Evolutionary conservation across 2,329 filamentous ascomycete genomes (phyloP), one percentile per base, ranked within the genome.

Genomic region (Madurella mycetomatis): DNA sequence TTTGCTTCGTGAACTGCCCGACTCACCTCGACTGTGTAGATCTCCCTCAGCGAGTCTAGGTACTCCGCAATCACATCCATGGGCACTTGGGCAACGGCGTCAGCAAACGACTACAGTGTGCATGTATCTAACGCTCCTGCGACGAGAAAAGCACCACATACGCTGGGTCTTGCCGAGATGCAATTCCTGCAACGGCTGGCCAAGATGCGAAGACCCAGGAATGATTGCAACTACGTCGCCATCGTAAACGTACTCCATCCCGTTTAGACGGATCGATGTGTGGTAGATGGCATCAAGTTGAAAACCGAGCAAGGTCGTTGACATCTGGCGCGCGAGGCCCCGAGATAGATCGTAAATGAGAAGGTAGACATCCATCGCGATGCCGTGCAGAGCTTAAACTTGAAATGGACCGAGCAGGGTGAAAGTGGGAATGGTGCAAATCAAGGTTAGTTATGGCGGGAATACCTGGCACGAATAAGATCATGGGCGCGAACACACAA

Each of bases 221-320:
- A 76, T 73, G 56, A 92, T 90, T 51, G 85, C 85, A 64, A 95
- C 88, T 49, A 97, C 87, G 52, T 90, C 90, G 52, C 88, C 85
- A 56, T 95, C 92, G 63, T 92, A 97, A 64, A 92, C 83, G 70
- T 95, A 96, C 72, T 99, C 94, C 48, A 87, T 80, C n/a, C 86
- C 85, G 49, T 85, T 82, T 40, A 97, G 77, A 41, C 96, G 86
- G 51, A 99, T 85, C 0, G 92, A 90, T 0, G 94, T 97, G 70
- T 99, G 94, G 64, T 97, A 97, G 50, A 99, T 84, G 51, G 94
- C 94, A 70, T 97, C 92, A 47, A 96, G 89, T 49, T 80, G 75
- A 60, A 83, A 79, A 15, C 80, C 73, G 9, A 85, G 69, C 51
- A 78, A 61, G 57, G 75, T 70, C 73, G 73, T 69, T 16, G 80